Conservation (phyloP, 1,284 basidiomycete species). For the Apiotrichum siamense region DNA sequence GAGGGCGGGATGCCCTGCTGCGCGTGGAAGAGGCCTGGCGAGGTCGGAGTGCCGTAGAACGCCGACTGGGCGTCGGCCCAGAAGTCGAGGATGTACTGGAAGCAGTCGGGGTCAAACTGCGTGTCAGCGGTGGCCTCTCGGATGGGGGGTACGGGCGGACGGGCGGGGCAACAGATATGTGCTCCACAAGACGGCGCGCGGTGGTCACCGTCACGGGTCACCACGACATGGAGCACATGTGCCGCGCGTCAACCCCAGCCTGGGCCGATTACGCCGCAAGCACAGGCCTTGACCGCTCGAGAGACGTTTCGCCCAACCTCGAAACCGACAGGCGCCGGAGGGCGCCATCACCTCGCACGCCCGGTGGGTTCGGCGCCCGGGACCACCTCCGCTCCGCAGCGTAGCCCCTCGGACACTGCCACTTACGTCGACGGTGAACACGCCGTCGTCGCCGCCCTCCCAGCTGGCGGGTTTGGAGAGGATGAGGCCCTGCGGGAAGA, state of each 20-base stretch:
- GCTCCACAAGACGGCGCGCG: background rate
- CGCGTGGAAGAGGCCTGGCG: slow-evolving; percentile 67
- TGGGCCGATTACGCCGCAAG: no score
- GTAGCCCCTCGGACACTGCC: background rate
- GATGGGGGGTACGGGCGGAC: background rate
- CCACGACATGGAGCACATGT: no score
- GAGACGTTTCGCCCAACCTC: no score
- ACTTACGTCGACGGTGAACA: slow-evolving; percentile 92
- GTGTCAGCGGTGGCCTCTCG: background rate
- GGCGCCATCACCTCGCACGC: no score
- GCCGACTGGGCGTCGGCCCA: slow-evolving; percentile 78
- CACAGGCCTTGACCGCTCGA: no score
- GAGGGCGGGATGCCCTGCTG: slow-evolving; percentile 69
- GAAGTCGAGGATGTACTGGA: slow-evolving; percentile 86
- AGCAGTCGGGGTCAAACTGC: slow-evolving; percentile 95
- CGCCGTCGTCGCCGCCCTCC: slow-evolving; percentile 83
- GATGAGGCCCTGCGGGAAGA: slow-evolving; percentile 96
- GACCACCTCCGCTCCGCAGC: no score
- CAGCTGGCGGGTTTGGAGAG: slow-evolving; percentile 68
- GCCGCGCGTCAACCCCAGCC: no score
- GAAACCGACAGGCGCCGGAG: no score
- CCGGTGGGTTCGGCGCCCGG: no score
- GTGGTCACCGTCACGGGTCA: no score
- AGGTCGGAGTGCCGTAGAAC: slow-evolving; percentile 80
- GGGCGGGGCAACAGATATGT: background rate